Base-by-base conservation (phyloP, 1,139 yeast genomes). In the Kodamaea alishanica region DNA sequence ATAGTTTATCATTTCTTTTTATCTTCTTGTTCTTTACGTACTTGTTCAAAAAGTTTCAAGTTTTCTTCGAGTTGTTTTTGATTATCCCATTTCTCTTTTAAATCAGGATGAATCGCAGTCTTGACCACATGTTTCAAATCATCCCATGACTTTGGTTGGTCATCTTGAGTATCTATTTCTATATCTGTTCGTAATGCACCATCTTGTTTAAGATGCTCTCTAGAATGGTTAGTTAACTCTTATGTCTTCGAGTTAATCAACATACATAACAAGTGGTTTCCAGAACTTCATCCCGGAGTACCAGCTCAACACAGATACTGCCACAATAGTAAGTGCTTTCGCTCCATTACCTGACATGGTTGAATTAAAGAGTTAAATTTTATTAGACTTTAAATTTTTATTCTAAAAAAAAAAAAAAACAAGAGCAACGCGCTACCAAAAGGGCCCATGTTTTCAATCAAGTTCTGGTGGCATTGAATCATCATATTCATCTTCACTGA, bases 201-300 rank as follows among this genome's bases (percentile, higher is more conserved):
- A 51, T 84, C 90, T 52, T 79, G 75, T 48, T 74, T 70, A 43
- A 86, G 67, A 49, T 76, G 84, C 41, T 84, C 92, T 27, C 85
- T 80, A 36, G 31, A 5, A 6, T 24, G 9, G 49, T 47, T 44
- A 47, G 54, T 50, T 51, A 42, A 50, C 35, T n/a, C 15, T 35
- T 24, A 9, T 8, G 7, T 30, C 24, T 8, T 26, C 4, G 6
- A 31, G 8, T 26, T 10, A 28, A 24, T 10, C 23, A 34, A 75
- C 83, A 52, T 69, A 78, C 83, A 84, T 71, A 5, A 84, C 73
- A 26, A 84, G 58, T 1, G 95, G 94, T 50, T 81, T 82, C 71
- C 87, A 84, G 61, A 84, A 84, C 54, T 74, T 77, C 40, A 79
- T 64, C 1, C 92, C 84, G 24, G 72, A 60, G 43, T 67, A 71